Evolutionary conservation across 768 basidiomycete species (phyloP), one percentile per base, ranked within the genome.

Genomic region (Artomyces pyxidatus): DNA sequence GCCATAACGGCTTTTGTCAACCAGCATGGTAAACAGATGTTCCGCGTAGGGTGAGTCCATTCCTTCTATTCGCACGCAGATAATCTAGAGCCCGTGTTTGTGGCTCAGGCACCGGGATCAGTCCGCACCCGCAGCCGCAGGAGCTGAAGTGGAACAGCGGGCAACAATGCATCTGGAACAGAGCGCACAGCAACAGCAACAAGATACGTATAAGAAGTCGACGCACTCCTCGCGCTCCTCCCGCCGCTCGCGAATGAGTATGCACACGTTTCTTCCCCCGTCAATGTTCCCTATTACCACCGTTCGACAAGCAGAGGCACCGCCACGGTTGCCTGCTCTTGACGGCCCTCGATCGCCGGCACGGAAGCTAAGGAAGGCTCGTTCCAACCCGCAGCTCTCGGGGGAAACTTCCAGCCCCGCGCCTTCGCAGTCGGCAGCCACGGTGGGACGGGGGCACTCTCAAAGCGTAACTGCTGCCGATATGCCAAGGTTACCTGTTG

Each of bases 1-100:
- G 80, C 80, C 32, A 86, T 88, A 58, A 89, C 87, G n/a, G 81
- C 82, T 7, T 81, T 86, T 58, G 75, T 85, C 42, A 89, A 87
- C 61, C 85, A 88, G 61, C 80, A 86, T 65, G 88, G 88, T 46
- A 81, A 80, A 58, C 73, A 76, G 61, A 78, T 85, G 73, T 89
- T 72, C 66, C 83, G 88, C 42, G 75, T 92, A 39, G 81, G 85
- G 87, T 88, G 52, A 64, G 82, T 75, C 26, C 37, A 52, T 3
- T 37, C 26, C 39, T 25, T 19, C 37, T n/a, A 21, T 38, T 10
- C 22, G 12, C 51, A 35, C 17, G 12, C 9, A 42, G 16, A 44
- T 39, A 12, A 27, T 9, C n/a, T 3, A 19, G 14, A 14, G 11
- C 26, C n/a, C 23, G 4, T 37, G 6, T 38, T n/a, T n/a, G n/a